Evolutionary conservation across 495 filamentous ascomycete species (phyloP).

Genomic region (Hypoxylon intermedium): DNA sequence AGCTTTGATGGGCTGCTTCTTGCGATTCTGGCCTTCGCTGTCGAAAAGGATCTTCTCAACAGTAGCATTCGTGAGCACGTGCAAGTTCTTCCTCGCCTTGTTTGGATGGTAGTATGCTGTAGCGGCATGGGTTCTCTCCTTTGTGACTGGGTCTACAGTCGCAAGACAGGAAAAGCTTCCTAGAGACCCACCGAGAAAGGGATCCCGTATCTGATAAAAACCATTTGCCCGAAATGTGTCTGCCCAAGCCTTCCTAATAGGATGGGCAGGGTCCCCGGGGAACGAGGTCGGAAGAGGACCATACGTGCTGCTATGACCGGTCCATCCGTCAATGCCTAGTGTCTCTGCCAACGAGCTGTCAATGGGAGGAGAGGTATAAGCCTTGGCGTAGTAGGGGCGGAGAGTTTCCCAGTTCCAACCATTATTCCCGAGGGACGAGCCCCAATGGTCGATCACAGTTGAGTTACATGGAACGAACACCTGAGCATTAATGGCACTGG

Average conservation of each 20-base stretch:
- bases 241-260: not conserved
- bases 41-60: conserved; percentile 41
- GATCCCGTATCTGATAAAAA: not conserved
- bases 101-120: not conserved
- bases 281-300: not conserved
- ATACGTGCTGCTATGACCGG: not conserved
- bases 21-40: not conserved
- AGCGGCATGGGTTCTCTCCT: not conserved
- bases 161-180: not conserved
- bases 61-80: conserved; percentile 15
- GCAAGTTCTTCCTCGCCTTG: conserved; percentile 1
- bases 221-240: not conserved
- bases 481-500: not conserved
- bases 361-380: not conserved
- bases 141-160: not conserved
- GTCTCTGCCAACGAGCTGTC: not conserved
- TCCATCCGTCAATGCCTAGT: not conserved
- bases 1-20: conserved; percentile 5
- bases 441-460: not conserved
- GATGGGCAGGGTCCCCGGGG: not conserved
- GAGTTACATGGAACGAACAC: not conserved
- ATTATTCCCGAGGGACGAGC: not conserved
- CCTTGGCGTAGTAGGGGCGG: not conserved
- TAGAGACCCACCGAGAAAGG: not conserved
- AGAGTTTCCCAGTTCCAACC: not conserved